A percentile compares a stretch with the other conserved stretches of the same genome.
Conservation (phyloP, 768 basidiomycete species). For the Trametes sanguinea region DNA sequence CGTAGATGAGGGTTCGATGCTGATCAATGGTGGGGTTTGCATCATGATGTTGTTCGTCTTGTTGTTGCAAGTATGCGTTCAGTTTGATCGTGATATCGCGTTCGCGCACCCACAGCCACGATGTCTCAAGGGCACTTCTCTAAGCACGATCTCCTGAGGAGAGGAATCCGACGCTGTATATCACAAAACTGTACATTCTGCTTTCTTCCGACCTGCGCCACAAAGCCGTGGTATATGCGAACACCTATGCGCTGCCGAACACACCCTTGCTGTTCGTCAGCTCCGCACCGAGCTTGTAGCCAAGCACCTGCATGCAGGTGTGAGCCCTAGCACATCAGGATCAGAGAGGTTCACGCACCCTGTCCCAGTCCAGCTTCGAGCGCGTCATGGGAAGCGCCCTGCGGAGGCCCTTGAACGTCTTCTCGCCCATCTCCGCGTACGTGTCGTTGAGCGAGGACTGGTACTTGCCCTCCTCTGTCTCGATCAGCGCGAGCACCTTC, state of each 20-base stretch:
- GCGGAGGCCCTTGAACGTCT: slow-evolving; percentile 88
- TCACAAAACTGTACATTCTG: slow-evolving; percentile 19
- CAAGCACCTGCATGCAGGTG: slow-evolving; percentile 42
- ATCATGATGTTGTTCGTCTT: too few relatives aligned
- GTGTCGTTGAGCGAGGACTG: slow-evolving; percentile 78
- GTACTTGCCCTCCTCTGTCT: slow-evolving; percentile 77
- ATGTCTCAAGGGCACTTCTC: too few relatives aligned
- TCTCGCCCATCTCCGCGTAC: slow-evolving; percentile 90
- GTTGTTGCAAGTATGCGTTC: too few relatives aligned
- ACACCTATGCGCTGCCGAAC: slow-evolving; percentile 38
- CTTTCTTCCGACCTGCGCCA: background rate
- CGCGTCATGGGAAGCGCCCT: slow-evolving; percentile 90
- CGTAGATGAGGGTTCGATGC: background rate
- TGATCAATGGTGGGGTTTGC: too few relatives aligned
- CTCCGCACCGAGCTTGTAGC: slow-evolving; percentile 78
- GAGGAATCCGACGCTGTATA: slow-evolving; percentile 3
- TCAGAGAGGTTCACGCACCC: slow-evolving; percentile 46
- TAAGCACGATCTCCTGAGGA: too few relatives aligned
- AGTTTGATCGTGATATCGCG: too few relatives aligned
- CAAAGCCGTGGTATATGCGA: background rate
- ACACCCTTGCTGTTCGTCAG: slow-evolving; percentile 64
- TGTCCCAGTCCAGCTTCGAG: slow-evolving; percentile 96
- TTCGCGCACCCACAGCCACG: too few relatives aligned
- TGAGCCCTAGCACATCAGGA: background rate
- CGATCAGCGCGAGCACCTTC: slow-evolving; percentile 80